These are phyloP conservation scores for Phytophthora hibernalis DNA, from an alignment of 352 stramenopile species.

Conservation along the genomic window DNA sequence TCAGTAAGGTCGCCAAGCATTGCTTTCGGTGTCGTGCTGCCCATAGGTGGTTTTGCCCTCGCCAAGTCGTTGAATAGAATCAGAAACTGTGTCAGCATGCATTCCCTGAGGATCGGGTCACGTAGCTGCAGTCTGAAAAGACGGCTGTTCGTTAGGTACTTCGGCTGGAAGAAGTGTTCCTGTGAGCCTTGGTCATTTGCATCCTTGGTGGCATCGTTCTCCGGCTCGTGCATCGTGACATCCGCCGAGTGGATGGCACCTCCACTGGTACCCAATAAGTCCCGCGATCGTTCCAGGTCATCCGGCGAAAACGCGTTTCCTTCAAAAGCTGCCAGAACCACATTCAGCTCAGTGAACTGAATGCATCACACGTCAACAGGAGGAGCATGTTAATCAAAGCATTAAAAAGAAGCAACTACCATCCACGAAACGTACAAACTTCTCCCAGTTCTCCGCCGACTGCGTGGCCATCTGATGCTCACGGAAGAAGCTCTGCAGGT, in stretches of 20 bases:
- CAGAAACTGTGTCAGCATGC: conserved; percentile 90
- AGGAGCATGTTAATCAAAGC: conserved; percentile 1
- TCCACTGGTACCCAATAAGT: conserved; percentile 38
- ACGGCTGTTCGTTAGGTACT: conserved; percentile 93
- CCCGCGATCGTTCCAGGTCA: conserved; percentile 73
- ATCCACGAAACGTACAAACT: conserved; percentile 72
- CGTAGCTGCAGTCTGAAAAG: conserved; percentile 91
- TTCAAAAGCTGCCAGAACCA: conserved; percentile 85
- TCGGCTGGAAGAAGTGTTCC: conserved; percentile 92
- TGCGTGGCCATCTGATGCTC: conserved; percentile 73
- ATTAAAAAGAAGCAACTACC: background rate
- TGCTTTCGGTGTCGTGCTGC: conserved; percentile 60
- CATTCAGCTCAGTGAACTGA: conserved; percentile 80
- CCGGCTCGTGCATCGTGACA: conserved; percentile 28
- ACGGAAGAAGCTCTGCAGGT: conserved; percentile 89
- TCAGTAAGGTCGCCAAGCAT: conserved; percentile 69
- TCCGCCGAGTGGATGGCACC: conserved; percentile 24
- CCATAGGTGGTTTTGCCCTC: conserved; percentile 60
- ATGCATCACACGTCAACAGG: conserved; percentile 3
- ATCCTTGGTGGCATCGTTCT: conserved; percentile 15
- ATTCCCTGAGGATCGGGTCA: conserved; percentile 89
- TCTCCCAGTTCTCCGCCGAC: conserved; percentile 77
- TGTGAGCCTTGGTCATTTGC: conserved; percentile 33
- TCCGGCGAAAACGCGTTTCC: conserved; percentile 86
- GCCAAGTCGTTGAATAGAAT: conserved; percentile 82